phyloP scores from a whole-genome alignment of 2,329 filamentous ascomycete genomes.

The Stachybotrys chartarum region DNA sequence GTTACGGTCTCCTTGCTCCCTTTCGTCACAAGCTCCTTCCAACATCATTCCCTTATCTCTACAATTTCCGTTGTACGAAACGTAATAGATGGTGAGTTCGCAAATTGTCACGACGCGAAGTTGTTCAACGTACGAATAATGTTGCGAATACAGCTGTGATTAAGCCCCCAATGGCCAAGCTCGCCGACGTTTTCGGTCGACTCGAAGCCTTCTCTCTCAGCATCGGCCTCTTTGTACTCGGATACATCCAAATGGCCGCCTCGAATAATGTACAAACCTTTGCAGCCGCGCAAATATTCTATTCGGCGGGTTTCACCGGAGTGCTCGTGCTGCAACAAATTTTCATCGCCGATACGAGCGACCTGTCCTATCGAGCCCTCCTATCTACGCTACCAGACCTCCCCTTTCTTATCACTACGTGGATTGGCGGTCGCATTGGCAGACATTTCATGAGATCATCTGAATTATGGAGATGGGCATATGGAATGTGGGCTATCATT shows the following conservation, averaged over 20 bases:
- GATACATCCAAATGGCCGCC: slow-evolving; percentile 50
- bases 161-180: slow-evolving; percentile 41
- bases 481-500: slow-evolving; percentile 54
- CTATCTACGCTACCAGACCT: slow-evolving; percentile 51
- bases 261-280: slow-evolving; percentile 47
- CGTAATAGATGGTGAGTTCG: slow-evolving; percentile 20
- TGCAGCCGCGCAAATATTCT: slow-evolving; percentile 51
- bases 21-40: slow-evolving; percentile 25
- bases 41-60: slow-evolving; percentile 36
- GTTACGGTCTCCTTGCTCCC: slow-evolving; percentile 12
- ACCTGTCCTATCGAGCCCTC: slow-evolving; percentile 51
- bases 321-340: slow-evolving; percentile 56
- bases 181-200: slow-evolving; percentile 56
- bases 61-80: slow-evolving; percentile 38
- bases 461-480: slow-evolving; percentile 54
- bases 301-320: slow-evolving; percentile 51
- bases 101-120: background rate
- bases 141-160: slow-evolving; percentile 5
- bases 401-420: slow-evolving; percentile 55
- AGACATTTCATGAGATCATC: slow-evolving; percentile 29
- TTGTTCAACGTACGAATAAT: background rate
- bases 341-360: slow-evolving; percentile 57
- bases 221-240: slow-evolving; percentile 45
- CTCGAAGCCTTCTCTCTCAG: slow-evolving; percentile 50
- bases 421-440: slow-evolving; percentile 38